phyloP scores from a whole-genome alignment of 768 basidiomycete genomes.

The Trametopsis cervina region DNA sequence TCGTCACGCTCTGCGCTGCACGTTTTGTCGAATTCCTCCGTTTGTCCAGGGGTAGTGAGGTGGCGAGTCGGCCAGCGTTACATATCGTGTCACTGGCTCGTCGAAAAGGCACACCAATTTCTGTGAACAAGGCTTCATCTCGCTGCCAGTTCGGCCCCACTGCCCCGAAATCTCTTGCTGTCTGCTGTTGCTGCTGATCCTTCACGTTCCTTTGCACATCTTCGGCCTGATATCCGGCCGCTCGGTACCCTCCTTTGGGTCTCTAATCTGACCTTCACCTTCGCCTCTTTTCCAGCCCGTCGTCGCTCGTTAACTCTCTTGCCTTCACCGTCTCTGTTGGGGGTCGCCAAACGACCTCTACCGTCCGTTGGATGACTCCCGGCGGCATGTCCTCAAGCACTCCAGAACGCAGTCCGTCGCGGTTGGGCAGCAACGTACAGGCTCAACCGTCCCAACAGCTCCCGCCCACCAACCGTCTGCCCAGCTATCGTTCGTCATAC shows the following conservation, averaged over 20 bases:
- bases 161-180: background rate
- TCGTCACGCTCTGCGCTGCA: background rate
- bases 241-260: background rate
- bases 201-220: background rate
- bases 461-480: background rate
- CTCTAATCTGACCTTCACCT: background rate
- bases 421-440: background rate
- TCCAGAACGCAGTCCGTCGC: background rate
- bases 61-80: background rate
- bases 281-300: background rate
- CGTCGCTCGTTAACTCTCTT: background rate
- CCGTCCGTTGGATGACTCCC: background rate
- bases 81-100: background rate
- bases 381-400: conserved; percentile 2
- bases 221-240: background rate
- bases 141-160: background rate
- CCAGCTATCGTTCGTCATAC: conserved; percentile 2
- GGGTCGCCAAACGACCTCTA: background rate
- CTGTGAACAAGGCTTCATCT: background rate
- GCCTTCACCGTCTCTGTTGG: background rate
- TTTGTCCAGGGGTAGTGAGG: background rate
- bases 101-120: background rate
- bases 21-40: background rate
- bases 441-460: background rate
- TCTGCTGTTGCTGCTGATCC: background rate